Evolutionary conservation across 1,139 yeast species (phyloP).

Genomic region (Ashbya aceris): DNA sequence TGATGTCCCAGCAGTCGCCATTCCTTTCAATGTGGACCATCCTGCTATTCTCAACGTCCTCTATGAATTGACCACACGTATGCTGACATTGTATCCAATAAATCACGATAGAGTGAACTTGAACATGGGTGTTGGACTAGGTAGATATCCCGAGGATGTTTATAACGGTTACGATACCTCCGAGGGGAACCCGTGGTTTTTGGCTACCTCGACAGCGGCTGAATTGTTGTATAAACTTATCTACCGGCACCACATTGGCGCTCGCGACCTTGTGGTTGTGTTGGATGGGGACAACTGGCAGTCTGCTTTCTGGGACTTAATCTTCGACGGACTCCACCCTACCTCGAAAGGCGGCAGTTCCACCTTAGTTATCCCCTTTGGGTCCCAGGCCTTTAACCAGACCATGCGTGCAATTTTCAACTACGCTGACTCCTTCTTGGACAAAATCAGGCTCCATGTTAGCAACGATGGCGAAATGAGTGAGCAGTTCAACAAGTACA

Average conservation of each 20-base stretch:
- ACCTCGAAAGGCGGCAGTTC: slow-evolving; percentile 9
- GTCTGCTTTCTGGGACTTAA: slow-evolving; percentile 20
- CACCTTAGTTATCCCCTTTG: slow-evolving; percentile 34
- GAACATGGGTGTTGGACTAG: slow-evolving; percentile 61
- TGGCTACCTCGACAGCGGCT: slow-evolving; percentile 75
- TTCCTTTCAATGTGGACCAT: slow-evolving; percentile 56
- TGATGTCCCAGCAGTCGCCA: slow-evolving; percentile 18
- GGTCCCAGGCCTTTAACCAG: slow-evolving; percentile 38
- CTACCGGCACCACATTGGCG: slow-evolving; percentile 28
- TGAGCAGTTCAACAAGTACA: slow-evolving; percentile 76
- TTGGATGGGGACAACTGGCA: slow-evolving; percentile 12
- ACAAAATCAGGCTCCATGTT: slow-evolving; percentile 62
- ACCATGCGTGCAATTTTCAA: slow-evolving; percentile 40
- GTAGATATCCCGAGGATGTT: slow-evolving; percentile 89
- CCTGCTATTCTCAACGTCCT: slow-evolving; percentile 50
- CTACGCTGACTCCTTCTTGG: slow-evolving; percentile 71
- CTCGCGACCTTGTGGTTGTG: slow-evolving; percentile 30
- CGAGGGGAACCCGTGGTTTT: slow-evolving; percentile 94
- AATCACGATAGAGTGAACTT: slow-evolving; percentile 42
- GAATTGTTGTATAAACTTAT: slow-evolving; percentile 34
- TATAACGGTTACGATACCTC: slow-evolving; percentile 70
- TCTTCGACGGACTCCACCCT: slow-evolving; percentile 1
- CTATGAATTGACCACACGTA: slow-evolving; percentile 48
- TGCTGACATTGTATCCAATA: slow-evolving; percentile 68
- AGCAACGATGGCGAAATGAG: slow-evolving; percentile 70